Evolutionary conservation across 129 eudicot genomes (phyloP).

Genomic region (Rutidosis leptorrhynchoides): DNA sequence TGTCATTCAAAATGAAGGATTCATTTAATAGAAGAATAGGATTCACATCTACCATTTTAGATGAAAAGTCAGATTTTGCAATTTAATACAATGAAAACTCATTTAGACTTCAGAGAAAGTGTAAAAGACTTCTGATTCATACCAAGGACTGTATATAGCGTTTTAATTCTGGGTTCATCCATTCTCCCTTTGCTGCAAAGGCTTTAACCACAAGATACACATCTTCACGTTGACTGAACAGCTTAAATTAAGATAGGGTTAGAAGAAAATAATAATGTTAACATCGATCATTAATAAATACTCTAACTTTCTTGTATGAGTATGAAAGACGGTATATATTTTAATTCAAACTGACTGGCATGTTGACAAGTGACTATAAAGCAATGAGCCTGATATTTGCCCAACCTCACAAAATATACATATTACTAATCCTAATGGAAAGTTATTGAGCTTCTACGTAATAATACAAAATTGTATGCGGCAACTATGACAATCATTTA

Average conservation of each 20-base stretch:
- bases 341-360: background rate
- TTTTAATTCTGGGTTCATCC: conserved; percentile 60
- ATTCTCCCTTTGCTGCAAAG: conserved; percentile 67
- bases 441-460: background rate
- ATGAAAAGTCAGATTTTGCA: background rate
- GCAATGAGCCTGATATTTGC: background rate
- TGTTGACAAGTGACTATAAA: background rate
- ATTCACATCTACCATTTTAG: background rate
- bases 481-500: background rate
- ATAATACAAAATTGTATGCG: background rate
- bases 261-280: conserved; percentile 9
- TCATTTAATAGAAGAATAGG: background rate
- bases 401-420: conserved; percentile 4
- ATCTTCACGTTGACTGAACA: conserved; percentile 82
- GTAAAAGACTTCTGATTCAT: conserved; percentile 27
- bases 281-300: background rate
- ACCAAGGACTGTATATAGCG: conserved; percentile 70
- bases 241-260: conserved; percentile 24
- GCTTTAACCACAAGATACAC: conserved; percentile 85
- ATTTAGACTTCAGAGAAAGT: background rate
- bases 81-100: conserved; percentile 1
- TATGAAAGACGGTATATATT: background rate
- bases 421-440: background rate
- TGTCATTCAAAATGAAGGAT: background rate
- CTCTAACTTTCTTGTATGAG: background rate